Conservation (phyloP, 2,329 filamentous ascomycete species). For the Clarireedia monteithiana region DNA sequence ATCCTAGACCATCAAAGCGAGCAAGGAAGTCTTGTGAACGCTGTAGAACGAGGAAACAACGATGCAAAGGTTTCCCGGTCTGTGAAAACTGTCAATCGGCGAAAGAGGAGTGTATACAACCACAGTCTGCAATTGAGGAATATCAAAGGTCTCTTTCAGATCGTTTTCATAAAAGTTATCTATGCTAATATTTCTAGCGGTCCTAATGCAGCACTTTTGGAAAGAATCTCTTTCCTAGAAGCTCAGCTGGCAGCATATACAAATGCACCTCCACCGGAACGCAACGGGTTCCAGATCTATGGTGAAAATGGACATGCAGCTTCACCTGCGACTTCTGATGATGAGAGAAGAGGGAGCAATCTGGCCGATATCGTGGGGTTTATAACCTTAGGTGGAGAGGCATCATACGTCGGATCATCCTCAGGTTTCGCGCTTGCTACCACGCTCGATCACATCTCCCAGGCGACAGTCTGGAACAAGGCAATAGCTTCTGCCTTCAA, state of each 20-base stretch:
- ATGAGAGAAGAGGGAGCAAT: constrained; percentile 18
- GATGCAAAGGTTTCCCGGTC: constrained; percentile 23
- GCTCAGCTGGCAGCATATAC: constrained; percentile 22
- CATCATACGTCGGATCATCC: constrained; percentile 42
- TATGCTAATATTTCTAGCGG: constrained; percentile 14
- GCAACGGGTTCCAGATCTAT: constrained; percentile 2
- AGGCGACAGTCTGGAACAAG: constrained; percentile 46
- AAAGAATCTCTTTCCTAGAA: constrained; percentile 24
- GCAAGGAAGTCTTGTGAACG: constrained; percentile 22
- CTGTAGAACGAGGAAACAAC: constrained; percentile 22
- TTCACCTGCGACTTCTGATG: constrained; percentile 11
- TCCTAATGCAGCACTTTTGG: constrained; percentile 21
- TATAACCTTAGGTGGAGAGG: constrained; percentile 40
- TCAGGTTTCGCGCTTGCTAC: constrained; percentile 41
- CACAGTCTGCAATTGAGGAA: constrained; percentile 24
- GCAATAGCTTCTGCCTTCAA: constrained; percentile 30
- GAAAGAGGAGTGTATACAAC: constrained; percentile 23
- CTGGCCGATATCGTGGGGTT: constrained; percentile 42
- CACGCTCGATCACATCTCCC: constrained; percentile 45
- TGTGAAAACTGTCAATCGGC: constrained; percentile 23
- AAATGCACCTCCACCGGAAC: constrained; percentile 9
- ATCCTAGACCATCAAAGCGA: constrained; percentile 23
- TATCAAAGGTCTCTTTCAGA: constrained; percentile 18
- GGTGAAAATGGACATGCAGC: constrained; percentile 5
- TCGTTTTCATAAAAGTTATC: neutral